phyloP scores from a whole-genome alignment of 2,329 filamentous ascomycete genomes.

The Calonectria crousiana region DNA sequence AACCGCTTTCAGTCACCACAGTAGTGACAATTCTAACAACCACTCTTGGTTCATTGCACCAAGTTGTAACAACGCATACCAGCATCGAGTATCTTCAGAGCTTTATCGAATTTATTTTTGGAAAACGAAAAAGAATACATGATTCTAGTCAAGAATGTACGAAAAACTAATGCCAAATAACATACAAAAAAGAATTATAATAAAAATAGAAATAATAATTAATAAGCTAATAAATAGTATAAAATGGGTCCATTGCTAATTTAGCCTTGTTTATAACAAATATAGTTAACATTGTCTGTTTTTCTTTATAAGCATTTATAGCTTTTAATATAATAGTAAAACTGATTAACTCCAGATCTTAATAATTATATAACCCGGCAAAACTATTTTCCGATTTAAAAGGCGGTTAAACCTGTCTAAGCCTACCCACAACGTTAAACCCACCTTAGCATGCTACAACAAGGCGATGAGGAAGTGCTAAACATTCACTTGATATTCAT shows the following conservation, averaged over 20 bases:
- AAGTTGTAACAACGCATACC: neutral
- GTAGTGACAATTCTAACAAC: neutral
- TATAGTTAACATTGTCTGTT: neutral
- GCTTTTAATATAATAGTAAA: neutral
- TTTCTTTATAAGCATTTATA: neutral
- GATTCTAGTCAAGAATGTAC: neutral
- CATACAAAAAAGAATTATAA: neutral
- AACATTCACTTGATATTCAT: slow-evolving; percentile 8
- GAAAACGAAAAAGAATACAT: too few relatives aligned
- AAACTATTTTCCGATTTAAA: slow-evolving; percentile 26
- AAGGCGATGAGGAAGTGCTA: slow-evolving; percentile 37
- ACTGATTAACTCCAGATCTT: neutral
- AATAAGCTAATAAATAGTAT: neutral
- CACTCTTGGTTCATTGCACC: neutral
- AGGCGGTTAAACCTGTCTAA: slow-evolving; percentile 5
- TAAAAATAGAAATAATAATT: neutral
- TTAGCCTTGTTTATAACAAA: neutral
- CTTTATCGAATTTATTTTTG: too few relatives aligned
- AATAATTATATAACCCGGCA: neutral
- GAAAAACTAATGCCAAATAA: neutral
- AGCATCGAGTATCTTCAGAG: neutral
- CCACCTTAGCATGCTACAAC: slow-evolving; percentile 28
- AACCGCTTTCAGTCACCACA: neutral
- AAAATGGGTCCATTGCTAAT: neutral
- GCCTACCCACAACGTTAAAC: slow-evolving; percentile 11